phyloP scores from a whole-genome alignment of 2,329 filamentous ascomycete genomes.

The Xylaria hypoxylon region DNA sequence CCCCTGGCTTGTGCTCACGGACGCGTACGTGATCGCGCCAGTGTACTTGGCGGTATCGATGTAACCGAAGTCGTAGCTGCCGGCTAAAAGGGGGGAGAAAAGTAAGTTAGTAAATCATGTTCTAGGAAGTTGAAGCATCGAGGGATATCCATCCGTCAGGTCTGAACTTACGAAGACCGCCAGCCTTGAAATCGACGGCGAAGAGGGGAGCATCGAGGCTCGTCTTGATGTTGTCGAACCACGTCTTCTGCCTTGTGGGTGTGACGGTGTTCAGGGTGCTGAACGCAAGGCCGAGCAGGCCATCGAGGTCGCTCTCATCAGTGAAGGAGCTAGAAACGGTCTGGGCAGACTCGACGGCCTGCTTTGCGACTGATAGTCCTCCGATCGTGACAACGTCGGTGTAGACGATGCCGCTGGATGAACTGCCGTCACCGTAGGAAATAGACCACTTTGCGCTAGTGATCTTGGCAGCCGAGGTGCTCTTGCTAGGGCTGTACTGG shows the following conservation, averaged over 20 bases:
- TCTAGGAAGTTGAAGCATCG: not conserved
- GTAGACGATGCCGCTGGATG: conserved; percentile 49
- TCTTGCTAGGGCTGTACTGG: conserved; percentile 41
- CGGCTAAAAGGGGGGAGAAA: conserved; percentile 36
- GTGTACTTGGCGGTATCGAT: conserved; percentile 48
- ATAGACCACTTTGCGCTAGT: conserved; percentile 41
- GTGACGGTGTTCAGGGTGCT: conserved; percentile 44
- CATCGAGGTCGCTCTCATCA: conserved; percentile 41
- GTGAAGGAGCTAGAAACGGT: conserved; percentile 43
- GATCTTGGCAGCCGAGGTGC: conserved; percentile 40
- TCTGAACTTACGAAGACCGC: conserved; percentile 37
- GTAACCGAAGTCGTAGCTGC: conserved; percentile 53
- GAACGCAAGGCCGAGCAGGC: conserved; percentile 48
- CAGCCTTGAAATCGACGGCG: conserved; percentile 46
- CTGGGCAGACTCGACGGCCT: conserved; percentile 46
- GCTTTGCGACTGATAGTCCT: conserved; percentile 34
- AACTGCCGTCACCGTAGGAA: conserved; percentile 43
- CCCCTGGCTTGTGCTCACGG: conserved; percentile 46
- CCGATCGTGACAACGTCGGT: conserved; percentile 44
- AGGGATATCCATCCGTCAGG: not conserved
- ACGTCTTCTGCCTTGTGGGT: conserved; percentile 41
- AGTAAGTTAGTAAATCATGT: conserved; percentile 6
- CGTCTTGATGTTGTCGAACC: conserved; percentile 45
- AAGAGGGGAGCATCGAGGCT: conserved; percentile 44
- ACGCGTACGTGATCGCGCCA: conserved; percentile 48